Evolutionary conservation across 495 filamentous ascomycete genomes (phyloP).

Genomic region (Neurospora sp.): DNA sequence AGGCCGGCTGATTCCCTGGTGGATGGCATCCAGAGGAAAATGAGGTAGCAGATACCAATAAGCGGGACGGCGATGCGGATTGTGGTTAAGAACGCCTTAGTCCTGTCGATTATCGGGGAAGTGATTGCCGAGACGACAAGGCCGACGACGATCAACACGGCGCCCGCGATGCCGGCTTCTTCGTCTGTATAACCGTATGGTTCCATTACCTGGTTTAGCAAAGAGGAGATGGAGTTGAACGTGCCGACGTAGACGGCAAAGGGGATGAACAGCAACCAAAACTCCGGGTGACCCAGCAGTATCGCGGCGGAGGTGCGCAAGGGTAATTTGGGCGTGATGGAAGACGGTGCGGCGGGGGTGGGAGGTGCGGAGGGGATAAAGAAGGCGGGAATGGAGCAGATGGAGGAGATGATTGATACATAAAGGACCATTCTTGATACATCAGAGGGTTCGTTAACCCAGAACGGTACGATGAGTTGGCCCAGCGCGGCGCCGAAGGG

Average conservation of each 20-base stretch:
- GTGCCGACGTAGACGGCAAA: constrained; percentile 81
- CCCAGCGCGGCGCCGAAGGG: constrained; percentile 81
- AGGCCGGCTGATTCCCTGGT: constrained; percentile 44
- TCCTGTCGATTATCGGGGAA: constrained; percentile 74
- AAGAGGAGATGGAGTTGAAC: constrained; percentile 85
- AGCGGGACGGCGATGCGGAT: constrained; percentile 72
- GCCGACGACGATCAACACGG: constrained; percentile 81
- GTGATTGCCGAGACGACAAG: constrained; percentile 65
- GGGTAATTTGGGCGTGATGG: constrained; percentile 35
- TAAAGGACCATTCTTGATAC: constrained; percentile 79
- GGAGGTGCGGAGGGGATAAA: constrained; percentile 76
- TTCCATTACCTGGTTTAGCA: constrained; percentile 80
- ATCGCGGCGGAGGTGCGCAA: constrained; percentile 43
- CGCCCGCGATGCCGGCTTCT: constrained; percentile 82
- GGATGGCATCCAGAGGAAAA: constrained; percentile 69
- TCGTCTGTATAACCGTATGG: constrained; percentile 74
- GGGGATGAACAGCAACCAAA: constrained; percentile 66
- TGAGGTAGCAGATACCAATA: constrained; percentile 60
- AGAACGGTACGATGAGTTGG: constrained; percentile 73
- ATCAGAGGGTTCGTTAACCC: constrained; percentile 49
- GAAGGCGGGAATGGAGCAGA: constrained; percentile 67
- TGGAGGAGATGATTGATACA: constrained; percentile 71
- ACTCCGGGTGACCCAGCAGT: constrained; percentile 44
- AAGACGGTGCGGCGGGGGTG: constrained; percentile 50
- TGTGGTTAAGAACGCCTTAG: constrained; percentile 63